A percentile compares a stretch with the other conserved stretches of the same genome.
Evolutionary conservation across 371 early-diverging fungal genomes (phyloP).

Genomic region (Capillidium heterosporum): DNA sequence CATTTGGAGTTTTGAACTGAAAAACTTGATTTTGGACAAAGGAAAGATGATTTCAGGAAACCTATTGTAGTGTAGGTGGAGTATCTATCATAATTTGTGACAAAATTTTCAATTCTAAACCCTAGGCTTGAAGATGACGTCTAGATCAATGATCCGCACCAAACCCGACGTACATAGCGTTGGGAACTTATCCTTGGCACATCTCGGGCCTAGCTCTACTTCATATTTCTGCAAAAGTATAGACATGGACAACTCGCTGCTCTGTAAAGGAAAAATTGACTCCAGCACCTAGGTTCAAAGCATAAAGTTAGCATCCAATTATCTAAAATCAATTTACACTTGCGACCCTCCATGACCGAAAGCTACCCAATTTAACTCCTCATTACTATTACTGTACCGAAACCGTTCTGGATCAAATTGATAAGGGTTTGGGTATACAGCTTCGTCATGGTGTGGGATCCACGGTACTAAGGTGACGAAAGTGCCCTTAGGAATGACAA

Average conservation of each 20-base stretch:
- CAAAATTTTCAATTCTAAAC: too few relatives aligned
- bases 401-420: neutral
- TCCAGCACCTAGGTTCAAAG: slow-evolving; percentile 17
- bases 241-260: slow-evolving; percentile 27
- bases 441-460: neutral
- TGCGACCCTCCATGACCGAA: neutral
- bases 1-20: too few relatives aligned
- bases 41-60: too few relatives aligned
- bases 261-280: slow-evolving; percentile 31
- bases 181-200: too few relatives aligned
- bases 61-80: too few relatives aligned
- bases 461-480: neutral
- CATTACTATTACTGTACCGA: too few relatives aligned
- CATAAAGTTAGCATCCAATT: neutral
- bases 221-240: slow-evolving; percentile 13
- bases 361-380: neutral
- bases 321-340: neutral
- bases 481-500: neutral
- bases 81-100: too few relatives aligned
- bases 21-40: too few relatives aligned
- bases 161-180: too few relatives aligned
- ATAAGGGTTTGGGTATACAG: neutral
- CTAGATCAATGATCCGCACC: too few relatives aligned
- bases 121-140: too few relatives aligned
- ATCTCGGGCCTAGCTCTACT: neutral